Evolutionary conservation across 106 monocot species (phyloP).

Genomic region (Posidonia australis): DNA sequence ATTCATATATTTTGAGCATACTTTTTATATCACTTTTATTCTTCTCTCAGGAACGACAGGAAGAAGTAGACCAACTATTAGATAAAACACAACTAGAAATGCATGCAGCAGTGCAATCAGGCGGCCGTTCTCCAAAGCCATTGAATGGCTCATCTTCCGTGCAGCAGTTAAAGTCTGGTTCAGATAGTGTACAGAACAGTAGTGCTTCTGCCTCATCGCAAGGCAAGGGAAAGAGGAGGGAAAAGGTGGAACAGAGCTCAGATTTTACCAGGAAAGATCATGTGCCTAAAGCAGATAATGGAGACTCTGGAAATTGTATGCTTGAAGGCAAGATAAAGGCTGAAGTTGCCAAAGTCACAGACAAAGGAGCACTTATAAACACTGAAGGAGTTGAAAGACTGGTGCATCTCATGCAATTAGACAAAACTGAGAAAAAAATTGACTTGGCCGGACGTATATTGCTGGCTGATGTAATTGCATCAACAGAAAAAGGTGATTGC

Average conservation of each 20-base stretch:
- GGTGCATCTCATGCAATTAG: constrained; percentile 69
- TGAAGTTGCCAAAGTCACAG: constrained; percentile 74
- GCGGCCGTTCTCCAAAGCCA: constrained; percentile 81
- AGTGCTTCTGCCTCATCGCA: constrained; percentile 29
- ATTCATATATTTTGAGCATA: neutral
- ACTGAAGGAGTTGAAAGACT: constrained; percentile 72
- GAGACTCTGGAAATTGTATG: constrained; percentile 43
- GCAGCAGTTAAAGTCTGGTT: constrained; percentile 75
- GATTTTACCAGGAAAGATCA: constrained; percentile 61
- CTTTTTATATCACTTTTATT: neutral
- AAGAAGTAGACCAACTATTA: constrained; percentile 68
- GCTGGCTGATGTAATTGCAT: constrained; percentile 87
- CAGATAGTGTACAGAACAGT: constrained; percentile 63
- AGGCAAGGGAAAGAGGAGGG: constrained; percentile 52
- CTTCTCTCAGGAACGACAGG: constrained; percentile 6
- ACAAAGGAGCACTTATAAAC: constrained; percentile 63
- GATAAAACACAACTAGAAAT: constrained; percentile 82
- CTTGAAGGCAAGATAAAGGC: constrained; percentile 49
- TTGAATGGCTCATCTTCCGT: constrained; percentile 48
- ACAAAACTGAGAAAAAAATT: constrained; percentile 62
- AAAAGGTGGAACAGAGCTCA: constrained; percentile 45
- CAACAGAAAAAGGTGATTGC: constrained; percentile 74
- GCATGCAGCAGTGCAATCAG: constrained; percentile 91
- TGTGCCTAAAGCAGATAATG: constrained; percentile 42
- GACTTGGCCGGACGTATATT: constrained; percentile 61